Conservation (phyloP, 345 rosid species). For the Gossypium longicalyx region DNA sequence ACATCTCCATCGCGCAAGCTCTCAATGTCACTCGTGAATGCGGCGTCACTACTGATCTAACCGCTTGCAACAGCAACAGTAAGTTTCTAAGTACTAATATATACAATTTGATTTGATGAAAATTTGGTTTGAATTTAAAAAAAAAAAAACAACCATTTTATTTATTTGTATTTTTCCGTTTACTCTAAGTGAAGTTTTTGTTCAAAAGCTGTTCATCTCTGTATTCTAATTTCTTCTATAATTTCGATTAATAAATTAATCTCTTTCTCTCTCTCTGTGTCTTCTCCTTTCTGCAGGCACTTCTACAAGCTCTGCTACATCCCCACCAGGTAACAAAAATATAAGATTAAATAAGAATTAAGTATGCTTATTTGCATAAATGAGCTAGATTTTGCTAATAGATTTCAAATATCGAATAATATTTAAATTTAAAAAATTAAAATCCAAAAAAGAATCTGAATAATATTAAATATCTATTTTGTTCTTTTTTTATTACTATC, state of each 20-base stretch:
- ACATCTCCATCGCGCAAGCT: constrained; percentile 31
- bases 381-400: too few species aligned
- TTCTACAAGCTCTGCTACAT: not conserved
- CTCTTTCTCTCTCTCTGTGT: not conserved
- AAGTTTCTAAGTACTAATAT: not conserved
- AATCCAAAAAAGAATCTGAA: too few species aligned
- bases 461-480: too few species aligned
- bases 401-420: too few species aligned
- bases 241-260: not conserved
- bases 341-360: not conserved
- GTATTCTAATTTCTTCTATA: not conserved
- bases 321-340: constrained; percentile 9
- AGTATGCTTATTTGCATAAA: too few species aligned
- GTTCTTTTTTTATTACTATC: too few species aligned
- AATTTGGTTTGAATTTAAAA: not conserved
- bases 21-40: constrained; percentile 36
- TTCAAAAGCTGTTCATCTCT: not conserved
- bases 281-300: not conserved
- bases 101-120: not conserved
- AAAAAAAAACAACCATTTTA: too few species aligned
- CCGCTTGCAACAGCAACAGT: constrained; percentile 35
- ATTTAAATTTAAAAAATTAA: too few species aligned
- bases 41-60: constrained; percentile 31
- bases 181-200: not conserved
- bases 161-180: too few species aligned